These are phyloP conservation scores for Beauveria sp. DNA, from an alignment of 2,329 filamentous ascomycete genomes.

Conservation along the genomic window DNA sequence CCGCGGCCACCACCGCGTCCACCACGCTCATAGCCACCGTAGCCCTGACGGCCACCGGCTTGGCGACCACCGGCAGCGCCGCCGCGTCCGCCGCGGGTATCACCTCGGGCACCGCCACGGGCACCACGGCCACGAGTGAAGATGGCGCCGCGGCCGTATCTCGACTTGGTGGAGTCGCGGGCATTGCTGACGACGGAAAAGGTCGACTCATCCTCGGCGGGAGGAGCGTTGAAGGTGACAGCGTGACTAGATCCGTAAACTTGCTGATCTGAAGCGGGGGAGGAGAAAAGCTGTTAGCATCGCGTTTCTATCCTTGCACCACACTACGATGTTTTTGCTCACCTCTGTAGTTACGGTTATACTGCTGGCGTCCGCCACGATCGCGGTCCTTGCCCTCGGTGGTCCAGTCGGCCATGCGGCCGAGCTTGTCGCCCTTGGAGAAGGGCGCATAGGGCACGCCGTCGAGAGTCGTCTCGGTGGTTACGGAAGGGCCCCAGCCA, in stretches of 20 bases:
- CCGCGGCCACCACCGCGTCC: conserved; percentile 59
- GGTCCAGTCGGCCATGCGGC: conserved; percentile 99
- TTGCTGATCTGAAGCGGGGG: conserved; percentile 65
- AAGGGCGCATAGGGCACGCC: conserved; percentile 96
- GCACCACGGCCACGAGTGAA: conserved; percentile 85
- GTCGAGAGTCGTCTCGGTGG: conserved; percentile 80
- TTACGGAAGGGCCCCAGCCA: conserved; percentile 80
- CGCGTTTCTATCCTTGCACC: too few relatives aligned
- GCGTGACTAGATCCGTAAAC: conserved; percentile 88
- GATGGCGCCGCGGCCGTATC: conserved; percentile 83
- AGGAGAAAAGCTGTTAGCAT: not conserved
- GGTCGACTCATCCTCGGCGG: conserved; percentile 89
- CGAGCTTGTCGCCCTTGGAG: conserved; percentile 97
- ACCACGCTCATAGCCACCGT: conserved; percentile 58
- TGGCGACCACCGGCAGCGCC: conserved; percentile 59
- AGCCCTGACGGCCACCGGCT: conserved; percentile 36
- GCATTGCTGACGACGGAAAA: conserved; percentile 98
- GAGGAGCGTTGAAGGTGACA: conserved; percentile 81
- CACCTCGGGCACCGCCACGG: conserved; percentile 60
- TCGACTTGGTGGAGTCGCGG: conserved; percentile 73
- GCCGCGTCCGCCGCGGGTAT: conserved; percentile 50
- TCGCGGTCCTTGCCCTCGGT: conserved; percentile 79
- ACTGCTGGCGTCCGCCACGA: conserved; percentile 74
- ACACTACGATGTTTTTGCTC: conserved; percentile 18
- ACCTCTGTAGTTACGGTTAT: conserved; percentile 92